Percentiles rank a stretch among this genome's conserved stretches.
These are phyloP conservation scores for Exophiala sp. DNA, from an alignment of 2,329 filamentous ascomycete genomes.

Conservation along the genomic window DNA sequence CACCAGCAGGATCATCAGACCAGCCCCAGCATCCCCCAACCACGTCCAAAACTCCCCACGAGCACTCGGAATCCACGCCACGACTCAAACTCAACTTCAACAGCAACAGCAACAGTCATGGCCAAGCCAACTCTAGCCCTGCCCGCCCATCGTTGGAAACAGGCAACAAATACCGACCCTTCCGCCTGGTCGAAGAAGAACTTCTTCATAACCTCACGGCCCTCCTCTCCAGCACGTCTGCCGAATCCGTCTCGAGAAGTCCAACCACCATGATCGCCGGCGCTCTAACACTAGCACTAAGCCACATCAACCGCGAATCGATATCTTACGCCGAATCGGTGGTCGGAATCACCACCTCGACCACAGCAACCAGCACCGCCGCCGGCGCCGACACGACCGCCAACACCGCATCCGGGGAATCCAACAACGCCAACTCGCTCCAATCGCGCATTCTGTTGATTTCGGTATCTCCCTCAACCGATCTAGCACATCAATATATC, in stretches of 20 bases:
- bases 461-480: constrained; percentile 83
- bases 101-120: constrained; percentile 22
- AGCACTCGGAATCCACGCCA: constrained; percentile 23
- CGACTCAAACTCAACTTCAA: constrained; percentile 22
- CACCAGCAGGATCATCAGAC: too few relatives aligned
- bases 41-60: too few relatives aligned
- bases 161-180: constrained; percentile 90
- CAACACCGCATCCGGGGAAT: constrained; percentile 21
- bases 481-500: constrained; percentile 85
- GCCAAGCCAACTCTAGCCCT: constrained; percentile 18
- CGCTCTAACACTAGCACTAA: constrained; percentile 79
- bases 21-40: too few relatives aligned
- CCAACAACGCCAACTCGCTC: constrained; percentile 40
- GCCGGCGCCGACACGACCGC: constrained; percentile 7
- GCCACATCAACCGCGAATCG: constrained; percentile 80
- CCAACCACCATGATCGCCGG: constrained; percentile 85
- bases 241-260: constrained; percentile 57
- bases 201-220: constrained; percentile 66
- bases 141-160: constrained; percentile 31
- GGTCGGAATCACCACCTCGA: constrained; percentile 34
- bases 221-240: constrained; percentile 65
- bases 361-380: constrained; percentile 18
- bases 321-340: constrained; percentile 58
- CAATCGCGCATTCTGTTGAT: constrained; percentile 82
- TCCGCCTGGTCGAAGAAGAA: constrained; percentile 76